These are phyloP conservation scores for Pichia sp. DNA, from an alignment of 1,139 yeast species.

Conservation along the genomic window DNA sequence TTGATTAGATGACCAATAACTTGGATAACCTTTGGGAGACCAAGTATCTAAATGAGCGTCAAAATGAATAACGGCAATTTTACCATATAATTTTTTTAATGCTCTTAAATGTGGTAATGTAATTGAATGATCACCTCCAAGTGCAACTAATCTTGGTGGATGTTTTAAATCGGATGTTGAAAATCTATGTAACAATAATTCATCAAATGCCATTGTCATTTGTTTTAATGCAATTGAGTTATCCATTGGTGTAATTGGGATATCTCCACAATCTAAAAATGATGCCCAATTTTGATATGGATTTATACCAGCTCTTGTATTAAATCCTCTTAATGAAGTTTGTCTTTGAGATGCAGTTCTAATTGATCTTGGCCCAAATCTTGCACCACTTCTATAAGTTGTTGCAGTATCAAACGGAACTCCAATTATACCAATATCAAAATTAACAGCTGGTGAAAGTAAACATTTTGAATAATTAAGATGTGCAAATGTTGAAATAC, in stretches of 20 bases:
- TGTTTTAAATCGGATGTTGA: slow-evolving; percentile 19
- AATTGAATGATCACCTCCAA: slow-evolving; percentile 78
- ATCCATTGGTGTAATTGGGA: slow-evolving; percentile 76
- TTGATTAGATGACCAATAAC: slow-evolving; percentile 63
- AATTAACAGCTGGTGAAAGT: slow-evolving; percentile 38
- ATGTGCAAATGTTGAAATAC: slow-evolving; percentile 71
- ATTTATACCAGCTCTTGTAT: slow-evolving; percentile 57
- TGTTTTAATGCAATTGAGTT: slow-evolving; percentile 61
- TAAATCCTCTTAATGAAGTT: slow-evolving; percentile 58
- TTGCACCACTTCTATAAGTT: slow-evolving; percentile 67
- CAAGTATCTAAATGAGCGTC: slow-evolving; percentile 80
- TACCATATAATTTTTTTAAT: slow-evolving; percentile 52
- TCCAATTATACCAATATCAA: slow-evolving; percentile 65
- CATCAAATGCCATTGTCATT: slow-evolving; percentile 64
- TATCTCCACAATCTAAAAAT: slow-evolving; percentile 73
- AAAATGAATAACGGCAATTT: slow-evolving; percentile 63
- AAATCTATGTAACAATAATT: slow-evolving; percentile 36
- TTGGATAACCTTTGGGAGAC: slow-evolving; percentile 63
- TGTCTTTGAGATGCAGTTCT: slow-evolving; percentile 72
- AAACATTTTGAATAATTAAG: slow-evolving; percentile 54
- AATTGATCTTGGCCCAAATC: slow-evolving; percentile 76
- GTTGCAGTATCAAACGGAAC: slow-evolving; percentile 77
- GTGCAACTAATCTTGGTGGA: slow-evolving; percentile 59
- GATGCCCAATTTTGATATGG: slow-evolving; percentile 66
- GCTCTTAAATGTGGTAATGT: slow-evolving; percentile 66